These are phyloP conservation scores for Periconia sp. DNA, from an alignment of 2,329 filamentous ascomycete genomes.

Conservation along the genomic window DNA sequence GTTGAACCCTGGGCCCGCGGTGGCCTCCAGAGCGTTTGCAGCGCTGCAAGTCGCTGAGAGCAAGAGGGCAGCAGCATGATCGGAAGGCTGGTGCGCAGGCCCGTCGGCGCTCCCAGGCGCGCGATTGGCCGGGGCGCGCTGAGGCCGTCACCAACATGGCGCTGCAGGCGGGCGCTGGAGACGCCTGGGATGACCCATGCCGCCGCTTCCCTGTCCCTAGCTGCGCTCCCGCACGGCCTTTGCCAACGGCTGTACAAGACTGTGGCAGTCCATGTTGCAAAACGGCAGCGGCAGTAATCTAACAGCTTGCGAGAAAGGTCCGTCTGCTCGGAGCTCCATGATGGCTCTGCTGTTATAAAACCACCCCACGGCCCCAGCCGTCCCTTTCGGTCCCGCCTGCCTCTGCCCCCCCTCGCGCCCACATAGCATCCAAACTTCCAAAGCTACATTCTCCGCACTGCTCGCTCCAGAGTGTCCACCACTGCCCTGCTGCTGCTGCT, in stretches of 20 bases:
- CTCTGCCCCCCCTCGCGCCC: constrained; percentile 21
- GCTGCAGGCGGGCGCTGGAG: constrained; percentile 23
- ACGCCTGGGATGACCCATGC: constrained; percentile 34
- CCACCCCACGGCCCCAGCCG: constrained; percentile 38
- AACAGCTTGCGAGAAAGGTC: constrained; percentile 45
- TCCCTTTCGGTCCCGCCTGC: constrained; percentile 37
- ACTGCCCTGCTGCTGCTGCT: constrained; percentile 11
- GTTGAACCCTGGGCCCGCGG: background rate
- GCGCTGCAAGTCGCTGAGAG: background rate
- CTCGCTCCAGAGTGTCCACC: background rate
- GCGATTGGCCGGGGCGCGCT: constrained; percentile 33
- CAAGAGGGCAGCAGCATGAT: background rate
- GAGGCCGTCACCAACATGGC: constrained; percentile 30
- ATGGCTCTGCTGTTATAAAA: constrained; percentile 47
- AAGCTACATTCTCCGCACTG: background rate
- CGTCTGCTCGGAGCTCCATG: constrained; percentile 41
- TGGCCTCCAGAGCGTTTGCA: background rate
- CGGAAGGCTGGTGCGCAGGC: constrained; percentile 1
- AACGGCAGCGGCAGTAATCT: constrained; percentile 49
- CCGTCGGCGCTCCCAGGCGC: constrained; percentile 17
- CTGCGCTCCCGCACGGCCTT: constrained; percentile 44
- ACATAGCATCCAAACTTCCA: background rate
- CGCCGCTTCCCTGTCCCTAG: constrained; percentile 29
- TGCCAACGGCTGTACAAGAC: constrained; percentile 47
- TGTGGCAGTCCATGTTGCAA: constrained; percentile 49